Percentiles rank a stretch among this genome's conserved stretches.
phyloP scores from a whole-genome alignment of 2,329 filamentous ascomycete species.

The Aureobasidium zeae region DNA sequence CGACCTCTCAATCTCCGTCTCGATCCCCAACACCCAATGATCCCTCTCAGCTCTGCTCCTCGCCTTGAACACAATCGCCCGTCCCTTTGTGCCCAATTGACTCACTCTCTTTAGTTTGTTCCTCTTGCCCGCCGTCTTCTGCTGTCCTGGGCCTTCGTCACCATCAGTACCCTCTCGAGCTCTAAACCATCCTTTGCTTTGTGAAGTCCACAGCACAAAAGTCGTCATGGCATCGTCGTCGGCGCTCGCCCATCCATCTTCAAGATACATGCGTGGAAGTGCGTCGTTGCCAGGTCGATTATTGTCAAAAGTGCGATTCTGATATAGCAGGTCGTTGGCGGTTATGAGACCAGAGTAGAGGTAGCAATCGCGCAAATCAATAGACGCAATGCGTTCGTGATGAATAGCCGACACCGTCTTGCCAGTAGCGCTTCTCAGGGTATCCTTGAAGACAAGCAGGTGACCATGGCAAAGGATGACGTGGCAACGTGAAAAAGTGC shows the following conservation, averaged over 20 bases:
- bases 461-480: conserved; percentile 53
- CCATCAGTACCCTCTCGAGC: conserved; percentile 27
- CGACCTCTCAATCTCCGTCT: conserved; percentile 56
- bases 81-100: conserved; percentile 50
- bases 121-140: conserved; percentile 27
- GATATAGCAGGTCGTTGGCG: conserved; percentile 53
- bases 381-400: conserved; percentile 49
- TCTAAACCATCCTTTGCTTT: conserved; percentile 48
- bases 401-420: conserved; percentile 51
- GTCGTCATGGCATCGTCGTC: conserved; percentile 59
- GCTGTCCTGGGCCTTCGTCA: conserved; percentile 17
- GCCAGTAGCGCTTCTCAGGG: conserved; percentile 46
- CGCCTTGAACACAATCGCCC: conserved; percentile 57
- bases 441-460: conserved; percentile 53
- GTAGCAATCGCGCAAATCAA: conserved; percentile 55
- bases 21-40: conserved; percentile 58
- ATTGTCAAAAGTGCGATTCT: conserved; percentile 55
- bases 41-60: conserved; percentile 56
- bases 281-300: conserved; percentile 52
- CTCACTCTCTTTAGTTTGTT: conserved; percentile 50
- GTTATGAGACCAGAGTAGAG: conserved; percentile 56
- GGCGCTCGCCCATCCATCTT: conserved; percentile 51
- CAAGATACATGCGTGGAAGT: conserved; percentile 50
- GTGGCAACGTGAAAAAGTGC: conserved; percentile 51
- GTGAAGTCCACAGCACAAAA: conserved; percentile 57